These are phyloP conservation scores for Yarrowia sp. DNA, from an alignment of 805 yeast genomes.

Conservation along the genomic window DNA sequence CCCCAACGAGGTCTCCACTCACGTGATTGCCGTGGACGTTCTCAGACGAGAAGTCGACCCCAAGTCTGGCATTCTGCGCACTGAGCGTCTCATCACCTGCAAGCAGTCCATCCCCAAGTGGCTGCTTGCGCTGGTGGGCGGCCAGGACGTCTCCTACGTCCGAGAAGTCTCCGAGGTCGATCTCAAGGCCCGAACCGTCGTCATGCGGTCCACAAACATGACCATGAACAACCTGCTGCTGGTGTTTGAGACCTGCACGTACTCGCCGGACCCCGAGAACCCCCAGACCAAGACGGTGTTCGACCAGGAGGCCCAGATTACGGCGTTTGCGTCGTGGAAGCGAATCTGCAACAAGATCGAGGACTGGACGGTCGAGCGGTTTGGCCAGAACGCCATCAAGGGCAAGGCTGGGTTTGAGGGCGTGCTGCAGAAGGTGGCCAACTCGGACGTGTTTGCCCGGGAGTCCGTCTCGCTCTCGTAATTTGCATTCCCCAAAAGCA, in stretches of 20 bases:
- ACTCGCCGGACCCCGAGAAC: conserved; percentile 61
- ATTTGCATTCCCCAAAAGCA: conserved; percentile 10
- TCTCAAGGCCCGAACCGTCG: conserved; percentile 57
- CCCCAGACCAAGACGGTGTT: conserved; percentile 58
- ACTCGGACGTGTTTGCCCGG: conserved; percentile 29
- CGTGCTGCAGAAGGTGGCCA: conserved; percentile 51
- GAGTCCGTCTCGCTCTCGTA: conserved; percentile 20
- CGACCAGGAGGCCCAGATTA: conserved; percentile 80
- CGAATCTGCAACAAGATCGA: conserved; percentile 78
- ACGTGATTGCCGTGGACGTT: conserved; percentile 91
- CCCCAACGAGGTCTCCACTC: conserved; percentile 91
- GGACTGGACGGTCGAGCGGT: conserved; percentile 88
- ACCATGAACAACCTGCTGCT: conserved; percentile 72
- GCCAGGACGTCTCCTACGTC: conserved; percentile 69
- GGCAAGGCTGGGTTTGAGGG: conserved; percentile 85
- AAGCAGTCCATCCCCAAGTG: conserved; percentile 83
- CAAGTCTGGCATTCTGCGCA: conserved; percentile 54
- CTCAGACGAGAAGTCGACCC: conserved; percentile 66
- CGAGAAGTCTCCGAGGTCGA: conserved; percentile 89
- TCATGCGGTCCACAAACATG: conserved; percentile 80
- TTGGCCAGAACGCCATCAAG: conserved; percentile 77
- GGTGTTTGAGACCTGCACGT: conserved; percentile 85
- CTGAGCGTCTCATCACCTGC: conserved; percentile 87
- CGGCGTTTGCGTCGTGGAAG: conserved; percentile 73
- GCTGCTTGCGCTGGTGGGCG: conserved; percentile 72